A percentile compares a stretch with the other conserved stretches of the same genome.
Evolutionary conservation across 345 rosid genomes (phyloP).

Genomic region (Melaleuca quinquenervia): DNA sequence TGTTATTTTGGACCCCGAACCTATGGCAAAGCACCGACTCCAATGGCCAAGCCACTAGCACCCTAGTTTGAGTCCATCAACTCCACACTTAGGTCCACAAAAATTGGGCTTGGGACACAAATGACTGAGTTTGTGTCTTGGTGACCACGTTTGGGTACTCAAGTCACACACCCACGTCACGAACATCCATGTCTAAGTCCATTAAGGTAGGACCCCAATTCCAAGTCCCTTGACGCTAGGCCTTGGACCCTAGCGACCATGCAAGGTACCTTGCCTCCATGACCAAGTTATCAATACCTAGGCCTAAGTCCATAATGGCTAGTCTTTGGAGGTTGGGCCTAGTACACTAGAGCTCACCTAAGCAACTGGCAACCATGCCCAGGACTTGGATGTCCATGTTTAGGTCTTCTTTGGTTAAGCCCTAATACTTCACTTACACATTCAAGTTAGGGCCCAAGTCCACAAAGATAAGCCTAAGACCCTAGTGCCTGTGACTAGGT

Average conservation of each 20-base stretch:
- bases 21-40: no score
- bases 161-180: not conserved
- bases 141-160: not conserved
- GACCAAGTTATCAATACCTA: not conserved
- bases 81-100: not conserved
- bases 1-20: no score
- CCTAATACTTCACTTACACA: not conserved
- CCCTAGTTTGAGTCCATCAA: not conserved
- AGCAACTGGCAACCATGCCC: not conserved
- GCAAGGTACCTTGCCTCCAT: rapidly evolving
- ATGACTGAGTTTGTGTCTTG: not conserved
- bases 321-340: not conserved
- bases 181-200: no score
- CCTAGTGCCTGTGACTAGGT: not conserved
- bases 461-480: not conserved
- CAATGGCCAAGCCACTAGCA: no score
- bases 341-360: not conserved
- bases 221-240: not conserved
- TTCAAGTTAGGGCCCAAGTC: not conserved
- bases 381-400: not conserved
- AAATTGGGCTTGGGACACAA: not conserved
- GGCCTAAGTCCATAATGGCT: not conserved
- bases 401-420: not conserved
- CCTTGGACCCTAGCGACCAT: not conserved
- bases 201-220: not conserved